Evolutionary conservation across 202 grass and related monocot genomes (phyloP).

Genomic region (Setaria viridis): DNA sequence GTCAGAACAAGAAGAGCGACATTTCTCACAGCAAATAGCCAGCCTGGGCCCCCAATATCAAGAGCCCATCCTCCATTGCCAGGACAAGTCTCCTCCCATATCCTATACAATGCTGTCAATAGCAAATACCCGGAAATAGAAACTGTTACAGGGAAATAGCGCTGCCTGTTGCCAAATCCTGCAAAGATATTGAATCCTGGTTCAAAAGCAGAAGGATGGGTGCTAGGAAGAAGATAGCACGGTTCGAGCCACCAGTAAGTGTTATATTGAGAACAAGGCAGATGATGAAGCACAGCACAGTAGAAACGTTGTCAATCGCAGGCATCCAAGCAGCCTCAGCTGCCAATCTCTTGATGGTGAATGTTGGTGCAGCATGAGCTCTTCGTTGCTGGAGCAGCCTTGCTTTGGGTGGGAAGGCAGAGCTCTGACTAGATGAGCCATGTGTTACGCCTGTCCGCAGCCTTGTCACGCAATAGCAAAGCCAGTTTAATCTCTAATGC

Average conservation of each 20-base stretch:
- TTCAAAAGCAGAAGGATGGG: conserved; percentile 95
- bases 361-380: conserved; percentile 72
- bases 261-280: conserved; percentile 88
- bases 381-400: conserved; percentile 90
- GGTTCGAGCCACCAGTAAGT: conserved; percentile 89
- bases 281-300: conserved; percentile 85
- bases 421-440: conserved; percentile 51
- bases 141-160: conserved; percentile 88
- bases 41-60: conserved; percentile 83
- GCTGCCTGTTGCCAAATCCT: conserved; percentile 92
- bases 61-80: conserved; percentile 72
- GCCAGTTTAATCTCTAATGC: conserved; percentile 88
- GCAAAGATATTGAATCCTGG: conserved; percentile 94
- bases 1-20: conserved; percentile 77
- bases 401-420: conserved; percentile 78
- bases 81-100: conserved; percentile 88
- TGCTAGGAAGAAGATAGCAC: conserved; percentile 93
- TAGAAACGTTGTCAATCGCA: conserved; percentile 89
- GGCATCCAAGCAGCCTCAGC: conserved; percentile 99
- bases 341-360: conserved; percentile 94
- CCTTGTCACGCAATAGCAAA: conserved; percentile 83
- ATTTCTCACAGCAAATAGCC: conserved; percentile 93
- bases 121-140: conserved; percentile 84
- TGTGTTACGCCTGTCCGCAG: conserved; percentile 54
- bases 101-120: conserved; percentile 79